These are phyloP conservation scores for Athelia psychrophila DNA, from an alignment of 1,284 basidiomycete species.

Conservation along the genomic window DNA sequence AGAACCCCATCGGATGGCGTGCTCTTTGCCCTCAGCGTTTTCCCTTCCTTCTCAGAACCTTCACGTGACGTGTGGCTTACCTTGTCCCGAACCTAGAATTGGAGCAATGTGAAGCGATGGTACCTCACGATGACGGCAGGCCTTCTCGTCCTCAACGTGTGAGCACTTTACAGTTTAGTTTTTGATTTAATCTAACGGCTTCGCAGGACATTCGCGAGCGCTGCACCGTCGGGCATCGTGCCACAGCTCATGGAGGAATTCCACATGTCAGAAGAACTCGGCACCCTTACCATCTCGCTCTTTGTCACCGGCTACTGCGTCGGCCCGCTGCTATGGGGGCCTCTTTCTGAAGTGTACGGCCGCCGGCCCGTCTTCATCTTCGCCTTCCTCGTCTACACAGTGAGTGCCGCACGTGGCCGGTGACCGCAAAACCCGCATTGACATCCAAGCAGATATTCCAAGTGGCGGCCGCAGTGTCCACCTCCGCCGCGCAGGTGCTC, in stretches of 20 bases:
- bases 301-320: slow-evolving; percentile 58
- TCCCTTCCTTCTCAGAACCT: neutral
- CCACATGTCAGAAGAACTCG: slow-evolving; percentile 51
- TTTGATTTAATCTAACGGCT: neutral
- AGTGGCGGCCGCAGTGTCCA: slow-evolving; percentile 55
- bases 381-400: slow-evolving; percentile 63
- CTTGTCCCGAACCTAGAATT: slow-evolving; percentile 34
- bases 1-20: too few species aligned
- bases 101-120: slow-evolving; percentile 35
- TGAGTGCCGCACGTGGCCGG: slow-evolving; percentile 19
- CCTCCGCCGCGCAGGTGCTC: slow-evolving; percentile 59
- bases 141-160: slow-evolving; percentile 68
- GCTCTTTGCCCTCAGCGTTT: neutral
- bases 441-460: slow-evolving; percentile 45
- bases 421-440: neutral
- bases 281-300: slow-evolving; percentile 45
- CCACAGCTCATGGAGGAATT: slow-evolving; percentile 48
- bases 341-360: slow-evolving; percentile 50
- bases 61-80: neutral
- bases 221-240: slow-evolving; percentile 52
- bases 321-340: slow-evolving; percentile 65
- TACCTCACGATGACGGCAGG: slow-evolving; percentile 58
- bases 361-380: slow-evolving; percentile 66
- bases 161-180: slow-evolving; percentile 9
- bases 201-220: slow-evolving; percentile 55